Percentiles rank a stretch among this genome's conserved stretches.
Conservation (phyloP, 192 early-diverging fungal genomes). For the Coemansia sp. region DNA sequence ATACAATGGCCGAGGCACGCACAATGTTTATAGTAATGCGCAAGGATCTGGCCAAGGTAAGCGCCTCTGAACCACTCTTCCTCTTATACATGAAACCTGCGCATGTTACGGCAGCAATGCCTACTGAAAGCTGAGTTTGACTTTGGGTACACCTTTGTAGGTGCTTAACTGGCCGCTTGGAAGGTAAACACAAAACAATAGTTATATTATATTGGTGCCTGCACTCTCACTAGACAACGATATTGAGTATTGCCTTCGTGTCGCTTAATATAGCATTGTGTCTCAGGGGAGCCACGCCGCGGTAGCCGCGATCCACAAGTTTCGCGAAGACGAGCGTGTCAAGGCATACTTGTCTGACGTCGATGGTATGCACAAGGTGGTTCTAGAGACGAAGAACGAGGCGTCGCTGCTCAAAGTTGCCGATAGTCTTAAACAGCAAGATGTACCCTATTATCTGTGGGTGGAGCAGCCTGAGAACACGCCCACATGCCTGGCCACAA, state of each 20-base stretch:
- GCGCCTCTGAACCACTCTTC: not conserved
- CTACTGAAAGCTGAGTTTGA: not conserved
- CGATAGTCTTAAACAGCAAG: constrained; percentile 54
- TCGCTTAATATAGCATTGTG: constrained; percentile 56
- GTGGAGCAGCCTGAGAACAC: constrained; percentile 78
- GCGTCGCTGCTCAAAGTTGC: constrained; percentile 61
- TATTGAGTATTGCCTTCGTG: not conserved
- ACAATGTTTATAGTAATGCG: constrained; percentile 81
- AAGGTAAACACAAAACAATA: constrained; percentile 48
- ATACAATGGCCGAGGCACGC: constrained; percentile 58
- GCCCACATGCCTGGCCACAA: constrained; percentile 68
- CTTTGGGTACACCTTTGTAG: constrained; percentile 15
- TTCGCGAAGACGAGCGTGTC: constrained; percentile 60
- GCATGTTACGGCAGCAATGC: not conserved
- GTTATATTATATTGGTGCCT: not conserved
- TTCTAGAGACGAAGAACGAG: constrained; percentile 72
- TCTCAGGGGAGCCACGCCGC: constrained; percentile 75
- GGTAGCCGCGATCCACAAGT: constrained; percentile 63
- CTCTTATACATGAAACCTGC: not conserved
- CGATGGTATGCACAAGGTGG: constrained; percentile 75
- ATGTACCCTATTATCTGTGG: constrained; percentile 67
- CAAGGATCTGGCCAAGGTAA: constrained; percentile 74
- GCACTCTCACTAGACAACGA: not conserved
- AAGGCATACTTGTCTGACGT: constrained; percentile 60
- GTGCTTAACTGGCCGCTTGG: constrained; percentile 65